Conservation (phyloP, 768 basidiomycete species). For the Podaxis mareebaensis region DNA sequence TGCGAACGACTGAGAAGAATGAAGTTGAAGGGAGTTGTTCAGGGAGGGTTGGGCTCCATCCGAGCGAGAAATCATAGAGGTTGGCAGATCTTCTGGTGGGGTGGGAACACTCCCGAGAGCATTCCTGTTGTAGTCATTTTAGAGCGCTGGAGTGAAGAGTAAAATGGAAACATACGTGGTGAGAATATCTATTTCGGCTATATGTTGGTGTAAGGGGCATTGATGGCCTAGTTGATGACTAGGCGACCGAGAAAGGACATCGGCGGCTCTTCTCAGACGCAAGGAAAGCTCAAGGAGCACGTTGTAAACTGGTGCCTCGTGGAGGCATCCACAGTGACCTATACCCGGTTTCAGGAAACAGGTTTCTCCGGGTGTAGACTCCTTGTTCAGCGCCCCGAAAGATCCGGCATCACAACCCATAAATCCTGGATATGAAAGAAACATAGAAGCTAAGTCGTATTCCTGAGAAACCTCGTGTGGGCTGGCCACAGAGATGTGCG, state of each 20-base stretch:
- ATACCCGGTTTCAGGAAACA: conserved; percentile 29
- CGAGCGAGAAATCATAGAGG: neutral
- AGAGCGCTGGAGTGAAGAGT: neutral
- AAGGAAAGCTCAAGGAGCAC: conserved; percentile 67
- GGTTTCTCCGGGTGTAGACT: conserved; percentile 23
- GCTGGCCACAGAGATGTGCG: conserved; percentile 29
- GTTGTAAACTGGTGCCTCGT: conserved; percentile 53
- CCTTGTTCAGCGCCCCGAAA: conserved; percentile 17
- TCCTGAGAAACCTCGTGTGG: conserved; percentile 32
- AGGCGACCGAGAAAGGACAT: conserved; percentile 50
- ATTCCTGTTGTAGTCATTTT: conserved; percentile 1
- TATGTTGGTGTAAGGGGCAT: conserved; percentile 43
- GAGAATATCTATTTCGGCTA: conserved; percentile 39
- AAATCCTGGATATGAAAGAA: conserved; percentile 36
- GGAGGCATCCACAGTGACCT: conserved; percentile 58
- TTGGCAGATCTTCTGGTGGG: conserved; percentile 26
- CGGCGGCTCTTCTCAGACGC: conserved; percentile 58
- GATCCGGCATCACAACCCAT: conserved; percentile 25
- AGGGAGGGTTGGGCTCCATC: conserved; percentile 2
- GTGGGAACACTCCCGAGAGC: conserved; percentile 33
- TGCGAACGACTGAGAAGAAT: conserved; percentile 20
- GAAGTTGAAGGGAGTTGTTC: neutral
- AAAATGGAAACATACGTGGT: conserved; percentile 11
- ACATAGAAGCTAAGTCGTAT: conserved; percentile 43
- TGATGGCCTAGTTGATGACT: conserved; percentile 37